A percentile compares a stretch with the other conserved stretches of the same genome.
Conservation (phyloP, 495 filamentous ascomycete species). For the Xylaria palmicola region DNA sequence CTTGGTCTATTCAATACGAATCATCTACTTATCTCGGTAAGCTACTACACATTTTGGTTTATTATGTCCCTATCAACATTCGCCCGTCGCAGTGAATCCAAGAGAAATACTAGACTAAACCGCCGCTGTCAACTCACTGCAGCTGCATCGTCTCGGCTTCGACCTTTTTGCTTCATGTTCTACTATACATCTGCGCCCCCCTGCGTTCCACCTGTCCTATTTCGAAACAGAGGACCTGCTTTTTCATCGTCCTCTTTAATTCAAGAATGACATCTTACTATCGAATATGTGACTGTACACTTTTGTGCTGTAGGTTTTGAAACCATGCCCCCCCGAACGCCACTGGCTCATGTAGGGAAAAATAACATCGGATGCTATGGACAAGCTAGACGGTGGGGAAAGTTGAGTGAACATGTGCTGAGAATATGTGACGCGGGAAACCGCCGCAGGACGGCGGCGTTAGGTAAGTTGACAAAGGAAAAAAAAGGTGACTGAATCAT, state of each 20-base stretch:
- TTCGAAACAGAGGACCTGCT: not conserved
- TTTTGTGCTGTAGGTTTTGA: slow-evolving; percentile 7
- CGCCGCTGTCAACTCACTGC: not conserved
- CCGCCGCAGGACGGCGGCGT: not conserved
- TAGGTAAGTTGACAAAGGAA: not conserved
- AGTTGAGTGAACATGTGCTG: not conserved
- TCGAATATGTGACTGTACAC: slow-evolving; percentile 5
- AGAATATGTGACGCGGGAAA: not conserved
- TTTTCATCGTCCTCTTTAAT: not conserved
- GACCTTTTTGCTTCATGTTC: not conserved
- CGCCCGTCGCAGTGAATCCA: slow-evolving; percentile 7
- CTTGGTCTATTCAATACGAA: no score
- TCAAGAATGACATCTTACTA: not conserved
- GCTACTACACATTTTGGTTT: no score
- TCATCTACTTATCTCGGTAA: no score
- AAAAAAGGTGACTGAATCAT: not conserved
- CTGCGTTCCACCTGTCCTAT: not conserved
- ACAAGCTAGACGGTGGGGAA: slow-evolving; percentile 9
- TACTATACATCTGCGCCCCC: slow-evolving; percentile 2
- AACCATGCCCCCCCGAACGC: slow-evolving; percentile 3
- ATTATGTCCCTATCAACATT: not conserved
- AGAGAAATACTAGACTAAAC: not conserved
- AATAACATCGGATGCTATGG: slow-evolving; percentile 9
- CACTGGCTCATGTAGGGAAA: slow-evolving; percentile 10
- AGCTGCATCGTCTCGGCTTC: not conserved